A percentile compares a stretch with the other conserved stretches of the same genome.
Evolutionary conservation across 1,284 basidiomycete species (phyloP).

Genomic region (Fomes fomentarius): DNA sequence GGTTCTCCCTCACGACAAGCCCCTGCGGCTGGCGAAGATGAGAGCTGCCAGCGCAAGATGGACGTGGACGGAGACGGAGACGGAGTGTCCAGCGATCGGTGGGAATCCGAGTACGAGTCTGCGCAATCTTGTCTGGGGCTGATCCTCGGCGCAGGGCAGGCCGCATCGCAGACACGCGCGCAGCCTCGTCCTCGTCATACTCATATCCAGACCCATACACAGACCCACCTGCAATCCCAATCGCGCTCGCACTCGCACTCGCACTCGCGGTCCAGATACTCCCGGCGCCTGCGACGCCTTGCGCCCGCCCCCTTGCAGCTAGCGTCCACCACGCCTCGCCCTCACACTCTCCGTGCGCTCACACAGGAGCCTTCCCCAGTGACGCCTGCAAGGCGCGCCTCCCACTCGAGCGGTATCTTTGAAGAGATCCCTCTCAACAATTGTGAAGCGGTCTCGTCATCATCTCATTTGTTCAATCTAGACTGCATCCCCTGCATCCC

Average conservation of each 20-base stretch:
- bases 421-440: slow-evolving; percentile 9
- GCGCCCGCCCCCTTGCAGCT: slow-evolving; percentile 24
- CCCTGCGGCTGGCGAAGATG: not conserved
- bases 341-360: slow-evolving; percentile 7
- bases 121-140: slow-evolving; percentile 14
- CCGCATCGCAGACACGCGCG: slow-evolving; percentile 7
- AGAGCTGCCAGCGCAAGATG: slow-evolving; percentile 6
- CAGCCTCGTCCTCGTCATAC: slow-evolving; percentile 3
- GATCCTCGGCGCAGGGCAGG: slow-evolving; percentile 15
- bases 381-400: not conserved
- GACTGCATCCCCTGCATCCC: slow-evolving; percentile 9
- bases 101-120: not conserved
- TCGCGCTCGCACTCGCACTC: slow-evolving; percentile 5
- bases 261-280: slow-evolving; percentile 21
- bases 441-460: not conserved
- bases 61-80: slow-evolving; percentile 4
- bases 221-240: not conserved
- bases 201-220: not conserved
- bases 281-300: slow-evolving; percentile 23
- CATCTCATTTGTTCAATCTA: slow-evolving; percentile 1
- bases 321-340: slow-evolving; percentile 18
- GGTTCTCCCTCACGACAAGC: slow-evolving; percentile 9
- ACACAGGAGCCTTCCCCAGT: slow-evolving; percentile 1
- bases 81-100: no score
- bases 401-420: slow-evolving; percentile 2